These are phyloP conservation scores for Clonostachys rhizophaga DNA, from an alignment of 2,329 filamentous ascomycete species.

Conservation along the genomic window DNA sequence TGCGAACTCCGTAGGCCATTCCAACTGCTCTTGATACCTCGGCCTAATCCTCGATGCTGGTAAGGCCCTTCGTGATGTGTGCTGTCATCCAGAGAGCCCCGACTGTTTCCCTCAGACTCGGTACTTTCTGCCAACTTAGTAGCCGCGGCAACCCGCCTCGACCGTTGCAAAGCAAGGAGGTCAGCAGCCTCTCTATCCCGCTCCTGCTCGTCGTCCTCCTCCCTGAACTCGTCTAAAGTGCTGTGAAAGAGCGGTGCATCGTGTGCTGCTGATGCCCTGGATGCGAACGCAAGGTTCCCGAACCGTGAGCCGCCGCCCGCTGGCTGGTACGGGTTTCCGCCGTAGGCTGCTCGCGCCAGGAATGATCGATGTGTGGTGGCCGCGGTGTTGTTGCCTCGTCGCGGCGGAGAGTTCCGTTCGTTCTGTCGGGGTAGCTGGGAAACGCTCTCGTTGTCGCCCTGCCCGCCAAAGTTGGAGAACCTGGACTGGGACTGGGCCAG, in stretches of 20 bases:
- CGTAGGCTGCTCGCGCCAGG: constrained; percentile 30
- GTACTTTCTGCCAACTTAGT: constrained; percentile 81
- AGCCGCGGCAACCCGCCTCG: constrained; percentile 80
- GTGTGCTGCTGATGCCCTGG: constrained; percentile 65
- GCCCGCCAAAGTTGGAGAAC: constrained; percentile 64
- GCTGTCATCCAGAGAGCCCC: constrained; percentile 26
- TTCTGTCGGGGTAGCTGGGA: neutral
- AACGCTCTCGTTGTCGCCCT: constrained; percentile 19
- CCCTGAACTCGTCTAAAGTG: constrained; percentile 81
- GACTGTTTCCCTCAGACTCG: constrained; percentile 60
- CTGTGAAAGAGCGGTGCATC: constrained; percentile 95
- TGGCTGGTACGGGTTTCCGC: constrained; percentile 79
- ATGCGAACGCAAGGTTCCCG: constrained; percentile 69
- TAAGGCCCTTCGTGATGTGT: constrained; percentile 23
- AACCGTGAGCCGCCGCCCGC: constrained; percentile 67
- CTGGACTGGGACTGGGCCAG: constrained; percentile 94
- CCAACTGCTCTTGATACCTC: constrained; percentile 62
- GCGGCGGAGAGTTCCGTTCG: neutral
- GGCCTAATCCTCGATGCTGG: constrained; percentile 39
- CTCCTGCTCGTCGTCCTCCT: constrained; percentile 91
- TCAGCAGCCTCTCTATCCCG: constrained; percentile 90
- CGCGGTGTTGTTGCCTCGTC: constrained; percentile 22
- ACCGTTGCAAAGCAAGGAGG: constrained; percentile 85
- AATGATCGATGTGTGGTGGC: constrained; percentile 34
- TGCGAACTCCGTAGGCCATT: constrained; percentile 45